Conservation (phyloP, 2,329 filamentous ascomycete genomes). For the Eutypa lata region DNA sequence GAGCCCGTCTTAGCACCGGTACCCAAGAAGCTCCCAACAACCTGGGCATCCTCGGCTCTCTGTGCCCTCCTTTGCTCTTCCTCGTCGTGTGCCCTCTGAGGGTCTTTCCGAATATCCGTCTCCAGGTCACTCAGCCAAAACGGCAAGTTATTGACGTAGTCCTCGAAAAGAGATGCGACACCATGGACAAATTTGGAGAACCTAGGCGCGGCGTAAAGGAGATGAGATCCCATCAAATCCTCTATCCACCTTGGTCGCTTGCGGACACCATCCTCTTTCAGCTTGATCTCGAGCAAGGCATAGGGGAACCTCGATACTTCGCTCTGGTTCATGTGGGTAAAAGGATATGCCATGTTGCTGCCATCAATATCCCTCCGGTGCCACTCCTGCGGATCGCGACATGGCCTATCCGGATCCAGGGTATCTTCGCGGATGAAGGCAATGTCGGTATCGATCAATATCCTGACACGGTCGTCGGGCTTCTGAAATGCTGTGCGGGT, state of each 20-base stretch:
- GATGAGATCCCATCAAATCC: slow-evolving; percentile 87
- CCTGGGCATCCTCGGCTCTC: slow-evolving; percentile 80
- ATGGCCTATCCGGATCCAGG: slow-evolving; percentile 79
- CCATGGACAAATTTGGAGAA: slow-evolving; percentile 99
- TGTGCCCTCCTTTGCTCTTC: slow-evolving; percentile 82
- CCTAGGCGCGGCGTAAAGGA: slow-evolving; percentile 82
- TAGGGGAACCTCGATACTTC: slow-evolving; percentile 90
- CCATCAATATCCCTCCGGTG: slow-evolving; percentile 88
- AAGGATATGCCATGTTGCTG: slow-evolving; percentile 79
- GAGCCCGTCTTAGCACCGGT: slow-evolving; percentile 40
- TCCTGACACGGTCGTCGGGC: slow-evolving; percentile 84
- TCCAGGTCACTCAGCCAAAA: slow-evolving; percentile 95
- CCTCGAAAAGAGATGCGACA: slow-evolving; percentile 86
- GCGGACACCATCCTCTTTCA: slow-evolving; percentile 62
- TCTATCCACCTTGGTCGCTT: slow-evolving; percentile 83
- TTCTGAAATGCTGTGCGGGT: slow-evolving; percentile 95
- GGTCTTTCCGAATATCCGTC: slow-evolving; percentile 89
- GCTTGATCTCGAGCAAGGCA: slow-evolving; percentile 88
- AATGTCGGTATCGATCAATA: slow-evolving; percentile 89
- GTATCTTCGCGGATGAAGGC: slow-evolving; percentile 80
- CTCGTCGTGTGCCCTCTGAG: slow-evolving; percentile 83
- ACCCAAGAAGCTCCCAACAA: slow-evolving; percentile 83
- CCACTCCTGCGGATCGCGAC: slow-evolving; percentile 85
- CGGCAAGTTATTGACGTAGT: slow-evolving; percentile 91
- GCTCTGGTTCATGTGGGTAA: slow-evolving; percentile 80